Evolutionary conservation across 2,329 filamentous ascomycete genomes (phyloP).

Genomic region (Hypoxylon sp.): DNA sequence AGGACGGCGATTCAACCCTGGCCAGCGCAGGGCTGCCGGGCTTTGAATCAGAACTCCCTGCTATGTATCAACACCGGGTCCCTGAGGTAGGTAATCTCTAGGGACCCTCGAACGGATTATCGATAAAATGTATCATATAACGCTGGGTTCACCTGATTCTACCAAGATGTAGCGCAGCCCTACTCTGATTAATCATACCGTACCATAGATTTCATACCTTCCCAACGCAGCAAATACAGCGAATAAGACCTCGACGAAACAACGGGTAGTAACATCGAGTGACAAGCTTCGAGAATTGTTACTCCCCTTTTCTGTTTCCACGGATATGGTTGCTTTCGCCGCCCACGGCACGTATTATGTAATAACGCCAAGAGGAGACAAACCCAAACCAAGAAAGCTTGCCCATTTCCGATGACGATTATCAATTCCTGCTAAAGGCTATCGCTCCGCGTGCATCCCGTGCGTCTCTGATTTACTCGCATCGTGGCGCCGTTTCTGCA

Average conservation of each 20-base stretch:
- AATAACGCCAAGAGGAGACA: constrained; percentile 19
- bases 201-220: neutral
- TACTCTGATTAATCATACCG: constrained; percentile 13
- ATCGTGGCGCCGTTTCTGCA: constrained; percentile 12
- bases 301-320: neutral
- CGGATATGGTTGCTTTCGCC: neutral
- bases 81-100: too few species aligned
- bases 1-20: neutral
- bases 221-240: constrained; percentile 1
- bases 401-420: constrained; percentile 19
- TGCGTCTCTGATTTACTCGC: neutral
- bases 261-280: neutral
- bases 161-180: constrained; percentile 2
- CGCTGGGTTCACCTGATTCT: neutral
- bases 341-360: constrained; percentile 4
- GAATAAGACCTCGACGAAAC: constrained; percentile 3
- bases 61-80: too few species aligned
- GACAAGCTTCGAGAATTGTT: constrained; percentile 26
- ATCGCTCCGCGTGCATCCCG: constrained; percentile 1
- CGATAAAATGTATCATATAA: neutral
- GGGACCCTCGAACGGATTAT: neutral
- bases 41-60: neutral
- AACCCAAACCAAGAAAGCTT: constrained; percentile 7
- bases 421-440: constrained; percentile 26
- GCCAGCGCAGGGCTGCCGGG: neutral